These are phyloP conservation scores for California macrophylla DNA, from an alignment of 441 rosid genomes.

Conservation along the genomic window DNA sequence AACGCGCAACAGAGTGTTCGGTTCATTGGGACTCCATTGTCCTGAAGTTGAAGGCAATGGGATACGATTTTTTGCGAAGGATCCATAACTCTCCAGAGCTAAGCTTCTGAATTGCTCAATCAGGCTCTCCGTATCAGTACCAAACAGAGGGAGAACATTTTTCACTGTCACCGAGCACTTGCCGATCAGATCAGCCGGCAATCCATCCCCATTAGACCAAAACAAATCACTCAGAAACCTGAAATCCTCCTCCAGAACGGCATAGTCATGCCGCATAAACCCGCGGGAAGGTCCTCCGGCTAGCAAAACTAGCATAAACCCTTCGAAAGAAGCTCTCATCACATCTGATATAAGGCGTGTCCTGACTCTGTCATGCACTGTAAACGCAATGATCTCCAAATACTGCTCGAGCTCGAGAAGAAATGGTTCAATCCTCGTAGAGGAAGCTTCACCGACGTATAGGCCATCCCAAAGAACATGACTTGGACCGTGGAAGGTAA, in stretches of 20 bases:
- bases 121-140: constrained; percentile 36
- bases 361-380: constrained; percentile 51
- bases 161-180: constrained; percentile 38
- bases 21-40: constrained; percentile 53
- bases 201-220: constrained; percentile 70
- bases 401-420: constrained; percentile 53
- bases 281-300: constrained; percentile 69
- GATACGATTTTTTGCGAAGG: constrained; percentile 42
- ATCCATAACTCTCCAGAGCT: constrained; percentile 34
- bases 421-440: constrained; percentile 73
- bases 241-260: constrained; percentile 46
- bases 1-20: constrained; percentile 55
- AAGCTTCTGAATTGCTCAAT: constrained; percentile 39
- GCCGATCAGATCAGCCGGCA: constrained; percentile 54
- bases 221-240: constrained; percentile 50
- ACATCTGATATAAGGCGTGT: constrained; percentile 49
- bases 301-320: constrained; percentile 50
- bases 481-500: constrained; percentile 45
- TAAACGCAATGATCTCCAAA: constrained; percentile 46
- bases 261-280: constrained; percentile 41
- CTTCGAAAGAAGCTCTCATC: constrained; percentile 66
- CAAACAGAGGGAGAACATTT: constrained; percentile 42
- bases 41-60: constrained; percentile 58
- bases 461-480: constrained; percentile 52
- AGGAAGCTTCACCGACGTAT: constrained; percentile 57